Conservation (phyloP, 2,329 filamentous ascomycete genomes). For the Paecilomyces sp. region DNA sequence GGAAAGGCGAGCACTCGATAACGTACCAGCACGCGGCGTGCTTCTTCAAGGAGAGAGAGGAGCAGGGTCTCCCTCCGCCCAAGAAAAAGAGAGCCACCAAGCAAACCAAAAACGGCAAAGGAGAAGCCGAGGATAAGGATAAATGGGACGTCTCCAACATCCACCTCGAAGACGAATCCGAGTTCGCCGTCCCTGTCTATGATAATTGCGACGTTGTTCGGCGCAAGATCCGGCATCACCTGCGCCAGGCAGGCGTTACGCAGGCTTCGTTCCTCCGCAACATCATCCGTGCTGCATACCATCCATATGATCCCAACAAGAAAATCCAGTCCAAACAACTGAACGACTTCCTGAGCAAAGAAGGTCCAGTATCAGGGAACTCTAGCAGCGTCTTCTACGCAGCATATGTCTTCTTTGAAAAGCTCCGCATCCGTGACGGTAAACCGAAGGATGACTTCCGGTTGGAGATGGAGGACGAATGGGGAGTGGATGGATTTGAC, state of each 20-base stretch:
- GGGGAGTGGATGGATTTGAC: slow-evolving; percentile 11
- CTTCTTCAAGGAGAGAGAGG: slow-evolving; percentile 47
- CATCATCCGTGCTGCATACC: slow-evolving; percentile 32
- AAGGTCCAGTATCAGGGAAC: slow-evolving; percentile 43
- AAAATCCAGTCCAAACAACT: slow-evolving; percentile 27
- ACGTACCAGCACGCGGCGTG: slow-evolving; percentile 20
- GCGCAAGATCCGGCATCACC: slow-evolving; percentile 48
- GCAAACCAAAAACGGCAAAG: slow-evolving; percentile 18
- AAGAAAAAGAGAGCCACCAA: slow-evolving; percentile 10
- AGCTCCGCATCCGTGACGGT: slow-evolving; percentile 44
- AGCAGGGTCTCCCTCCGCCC: slow-evolving; percentile 37
- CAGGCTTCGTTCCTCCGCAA: slow-evolving; percentile 43
- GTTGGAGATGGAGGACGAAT: slow-evolving; percentile 44
- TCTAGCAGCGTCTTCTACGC: slow-evolving; percentile 46
- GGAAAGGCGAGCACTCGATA: slow-evolving; percentile 20
- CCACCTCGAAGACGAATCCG: slow-evolving; percentile 42
- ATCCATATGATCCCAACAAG: slow-evolving; percentile 38
- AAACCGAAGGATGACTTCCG: slow-evolving; percentile 48
- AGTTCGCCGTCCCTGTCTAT: slow-evolving; percentile 42
- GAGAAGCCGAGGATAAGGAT: slow-evolving; percentile 10
- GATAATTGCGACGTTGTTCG: slow-evolving; percentile 54
- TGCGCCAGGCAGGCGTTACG: slow-evolving; percentile 43
- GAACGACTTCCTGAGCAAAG: slow-evolving; percentile 44
- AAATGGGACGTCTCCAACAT: slow-evolving; percentile 38
- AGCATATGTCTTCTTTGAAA: slow-evolving; percentile 55